Base-by-base conservation (phyloP, 2,329 filamentous ascomycete genomes). In the Ophioceras dolichostomum region DNA sequence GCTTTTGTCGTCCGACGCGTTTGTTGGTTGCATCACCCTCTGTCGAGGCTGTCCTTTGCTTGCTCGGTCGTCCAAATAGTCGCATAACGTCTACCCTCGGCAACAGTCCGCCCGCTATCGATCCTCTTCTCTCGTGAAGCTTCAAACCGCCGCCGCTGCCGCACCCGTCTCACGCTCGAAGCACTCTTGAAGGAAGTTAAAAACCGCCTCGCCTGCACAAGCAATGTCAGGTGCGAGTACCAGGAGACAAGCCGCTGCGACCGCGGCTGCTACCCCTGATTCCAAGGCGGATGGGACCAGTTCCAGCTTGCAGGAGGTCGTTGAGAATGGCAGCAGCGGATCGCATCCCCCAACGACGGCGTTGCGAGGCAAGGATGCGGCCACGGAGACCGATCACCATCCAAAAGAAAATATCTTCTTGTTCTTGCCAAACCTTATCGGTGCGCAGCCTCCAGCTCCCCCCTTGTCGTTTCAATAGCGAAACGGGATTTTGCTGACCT, bases 401-500 rank as follows among this genome's bases (percentile, higher is more conserved):
- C 53, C 60, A 9, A 54, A 60, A 30, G 83, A 88, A 59, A 89
- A 89, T 57, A 81, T 89, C 45, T 89, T 88, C 47, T 58, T 88
- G 22, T 88, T 89, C 60, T 79, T 73, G 59, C 83, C 84, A 21
- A 89, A 89, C 52, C 66, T 89, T 28, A 88, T 89, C 49, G 83
- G 82, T 86, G 17, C 13, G 20, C 3, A 8, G 18, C 9, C 30
- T 7, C 14, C 31, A 33, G 18, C 10, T 8, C 2, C 2, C 3
- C 31, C 12, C 31, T n/a, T n/a, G n/a, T n/a, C n/a, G n/a, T n/a
- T n/a, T 19, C 17, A 36, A 35, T 21, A 12, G 5, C 4, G 20
- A 21, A 24, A 4, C 14, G 10, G 14, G 6, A 10, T 26, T 26
- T 26, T 7, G 7, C 22, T 26, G 22, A 26, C 22, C 22, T 8